These are phyloP conservation scores for Circinella minor DNA, from an alignment of 371 early-diverging fungal genomes.

Conservation along the genomic window DNA sequence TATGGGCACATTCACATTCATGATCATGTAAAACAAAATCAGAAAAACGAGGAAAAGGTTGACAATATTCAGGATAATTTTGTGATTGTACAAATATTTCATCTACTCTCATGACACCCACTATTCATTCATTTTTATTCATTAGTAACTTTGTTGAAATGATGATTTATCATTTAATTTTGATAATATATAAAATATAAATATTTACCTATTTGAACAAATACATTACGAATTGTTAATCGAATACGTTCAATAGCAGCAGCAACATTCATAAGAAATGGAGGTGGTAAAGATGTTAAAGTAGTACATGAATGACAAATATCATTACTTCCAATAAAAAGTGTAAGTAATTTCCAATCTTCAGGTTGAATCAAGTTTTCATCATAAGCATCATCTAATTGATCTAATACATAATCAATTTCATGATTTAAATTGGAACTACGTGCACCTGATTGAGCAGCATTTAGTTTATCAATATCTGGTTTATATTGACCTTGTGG, in stretches of 20 bases:
- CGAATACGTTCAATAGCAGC: slow-evolving; percentile 46
- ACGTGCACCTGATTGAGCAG: slow-evolving; percentile 56
- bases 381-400: slow-evolving; percentile 32
- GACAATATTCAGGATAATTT: slow-evolving; percentile 40
- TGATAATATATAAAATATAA: background rate
- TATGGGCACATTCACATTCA: slow-evolving; percentile 52
- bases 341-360: slow-evolving; percentile 68
- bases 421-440: slow-evolving; percentile 46
- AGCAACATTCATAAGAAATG: slow-evolving; percentile 32
- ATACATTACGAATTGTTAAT: slow-evolving; percentile 26
- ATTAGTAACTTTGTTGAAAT: background rate
- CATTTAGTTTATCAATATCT: slow-evolving; percentile 44
- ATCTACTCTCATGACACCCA: slow-evolving; percentile 45
- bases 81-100: slow-evolving; percentile 31
- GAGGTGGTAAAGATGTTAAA: slow-evolving; percentile 29
- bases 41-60: slow-evolving; percentile 31
- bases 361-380: slow-evolving; percentile 36
- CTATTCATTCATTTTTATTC: slow-evolving; percentile 14
- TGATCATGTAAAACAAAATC: slow-evolving; percentile 46
- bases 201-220: slow-evolving; percentile 41
- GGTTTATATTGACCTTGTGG: slow-evolving; percentile 45
- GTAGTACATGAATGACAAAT: slow-evolving; percentile 61
- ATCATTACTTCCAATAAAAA: slow-evolving; percentile 76
- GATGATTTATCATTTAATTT: too few species aligned
- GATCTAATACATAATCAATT: slow-evolving; percentile 42